A percentile compares a stretch with the other conserved stretches of the same genome.
Evolutionary conservation across 1,284 basidiomycete genomes (phyloP).

Genomic region (Boletus smithii): DNA sequence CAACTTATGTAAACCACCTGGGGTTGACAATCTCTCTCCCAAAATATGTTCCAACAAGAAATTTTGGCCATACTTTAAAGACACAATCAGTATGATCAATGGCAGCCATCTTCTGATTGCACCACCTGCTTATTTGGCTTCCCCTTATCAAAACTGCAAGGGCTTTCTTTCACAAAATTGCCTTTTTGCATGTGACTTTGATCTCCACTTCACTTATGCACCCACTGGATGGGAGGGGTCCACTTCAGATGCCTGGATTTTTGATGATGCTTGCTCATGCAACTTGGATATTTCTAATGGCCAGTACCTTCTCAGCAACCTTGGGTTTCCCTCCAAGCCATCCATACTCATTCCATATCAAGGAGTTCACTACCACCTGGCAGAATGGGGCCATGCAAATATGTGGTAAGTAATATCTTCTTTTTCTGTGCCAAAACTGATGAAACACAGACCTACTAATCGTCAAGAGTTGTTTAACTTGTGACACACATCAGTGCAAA

Average conservation of each 20-base stretch:
- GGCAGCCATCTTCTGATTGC: not conserved
- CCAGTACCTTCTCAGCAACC: conserved; percentile 17
- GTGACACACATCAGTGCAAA: too few relatives aligned
- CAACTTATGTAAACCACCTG: not conserved
- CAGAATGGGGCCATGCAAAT: too few relatives aligned
- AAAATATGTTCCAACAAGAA: too few relatives aligned
- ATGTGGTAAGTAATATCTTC: too few relatives aligned
- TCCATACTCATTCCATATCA: not conserved
- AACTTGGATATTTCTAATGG: conserved; percentile 8
- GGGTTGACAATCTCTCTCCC: too few relatives aligned
- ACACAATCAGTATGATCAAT: not conserved
- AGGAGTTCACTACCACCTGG: not conserved
- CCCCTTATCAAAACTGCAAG: conserved; percentile 15
- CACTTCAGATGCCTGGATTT: conserved; percentile 9
- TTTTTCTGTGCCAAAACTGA: too few relatives aligned
- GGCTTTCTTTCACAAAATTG: conserved; percentile 17
- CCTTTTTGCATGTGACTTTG: conserved; percentile 13
- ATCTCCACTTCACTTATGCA: conserved; percentile 15
- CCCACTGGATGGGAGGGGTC: conserved; percentile 21
- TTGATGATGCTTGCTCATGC: conserved; percentile 6
- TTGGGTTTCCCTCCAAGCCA: conserved; percentile 6
- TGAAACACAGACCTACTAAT: too few relatives aligned
- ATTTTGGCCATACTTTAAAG: not conserved
- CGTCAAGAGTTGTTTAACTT: too few relatives aligned
- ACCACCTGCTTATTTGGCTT: not conserved